Base-by-base conservation (phyloP, 2,329 filamentous ascomycete species). In the Sphaerulina musiva region DNA sequence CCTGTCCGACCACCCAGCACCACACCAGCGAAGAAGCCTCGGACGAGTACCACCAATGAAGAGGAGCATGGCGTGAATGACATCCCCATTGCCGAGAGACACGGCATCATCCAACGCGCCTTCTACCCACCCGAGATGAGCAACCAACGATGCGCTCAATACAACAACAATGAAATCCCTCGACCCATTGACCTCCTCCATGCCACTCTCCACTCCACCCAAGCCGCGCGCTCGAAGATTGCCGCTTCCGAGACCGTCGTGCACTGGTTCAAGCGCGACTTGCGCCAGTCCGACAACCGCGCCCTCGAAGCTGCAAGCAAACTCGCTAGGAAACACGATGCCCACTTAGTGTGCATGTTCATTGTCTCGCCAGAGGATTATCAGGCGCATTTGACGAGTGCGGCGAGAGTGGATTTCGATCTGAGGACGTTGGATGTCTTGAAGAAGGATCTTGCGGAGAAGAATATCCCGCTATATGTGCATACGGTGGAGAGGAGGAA, bases 241-340 rank as follows among this genome's bases (percentile, higher is more conserved):
- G 58, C 72, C 1, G 73, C 78, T 0, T 80, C 80, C 31, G 74
- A 80, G 26, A 81, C 84, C 0, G 85, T 95, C 0, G 80, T 95
- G 0, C 88, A 95, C 71, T 95, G 90, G 90, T 95, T 92, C 75
- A 95, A 93, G 72, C 83, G 81, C 65, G 91, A 95, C 68, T 72
- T 95, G 48, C 80, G 90, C 2, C 76, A 80, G 1, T 70, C 73
- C 0, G 91, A 96, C 68, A 95, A 95, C 68, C 85, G 80, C 7
- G 81, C 81, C 0, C 70, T 95, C 23, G 78, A 80, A 34, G 70
- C 83, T 57, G 90, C 90, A 0, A 83, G 80, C 52, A 73, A 82
- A 54, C 77, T 78, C 46, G 88, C 89, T 1, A 83, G 81, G 54
- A 78, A 82, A 38, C 77, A 81, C n/a, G 79, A 80, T 0, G 78